Evolutionary conservation across 2,329 filamentous ascomycete genomes (phyloP), one percentile per base, ranked within the genome.

Genomic region (Periconia digitata): DNA sequence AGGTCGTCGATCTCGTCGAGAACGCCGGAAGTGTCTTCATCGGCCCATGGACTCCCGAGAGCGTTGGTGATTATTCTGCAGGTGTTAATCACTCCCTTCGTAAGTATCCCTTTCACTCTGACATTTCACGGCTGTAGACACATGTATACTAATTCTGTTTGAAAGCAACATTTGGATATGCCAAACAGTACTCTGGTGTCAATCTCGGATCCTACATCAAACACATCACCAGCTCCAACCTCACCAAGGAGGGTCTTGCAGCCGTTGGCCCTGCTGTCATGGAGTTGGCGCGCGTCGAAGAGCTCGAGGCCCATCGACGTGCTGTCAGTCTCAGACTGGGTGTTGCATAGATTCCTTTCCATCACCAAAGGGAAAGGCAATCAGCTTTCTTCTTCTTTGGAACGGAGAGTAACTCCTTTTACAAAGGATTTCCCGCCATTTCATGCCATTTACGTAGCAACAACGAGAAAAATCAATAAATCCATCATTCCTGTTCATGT

Each of bases 1-100:
- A 81, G 49, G 79, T 86, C 3, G 86, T 95, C 0, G 85, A 89
- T 29, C 75, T 86, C 69, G 91, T 99, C 20, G 83, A 91, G 75
- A 96, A 99, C 62, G 94, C 94, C 2, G 94, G 94, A 16, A 96
- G 90, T 68, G 92, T 99, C 6, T 99, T 99, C 69, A 86, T 97
- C 56, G 94, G 94, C 8, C 81, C 88, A 56, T 99, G 94, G 94
- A 97, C 94, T 0, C 94, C 94, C 6, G 94, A 99, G 75, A 95
- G 90, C 70, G 94, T 99, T 3, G 94, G 94, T 39, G 94, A 99
- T 71, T 99, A 99, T 76, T 96, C 91, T 55, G 94, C 94, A 44
- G 94, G 94, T 65, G 94, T 99, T 36, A 99, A 99, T 72, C 94
- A 99, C 78, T 95, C 90, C 49, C 77, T 99, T 57, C 94, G 91